These are phyloP conservation scores for Lachnellula arida DNA, from an alignment of 2,329 filamentous ascomycete species.

Conservation along the genomic window DNA sequence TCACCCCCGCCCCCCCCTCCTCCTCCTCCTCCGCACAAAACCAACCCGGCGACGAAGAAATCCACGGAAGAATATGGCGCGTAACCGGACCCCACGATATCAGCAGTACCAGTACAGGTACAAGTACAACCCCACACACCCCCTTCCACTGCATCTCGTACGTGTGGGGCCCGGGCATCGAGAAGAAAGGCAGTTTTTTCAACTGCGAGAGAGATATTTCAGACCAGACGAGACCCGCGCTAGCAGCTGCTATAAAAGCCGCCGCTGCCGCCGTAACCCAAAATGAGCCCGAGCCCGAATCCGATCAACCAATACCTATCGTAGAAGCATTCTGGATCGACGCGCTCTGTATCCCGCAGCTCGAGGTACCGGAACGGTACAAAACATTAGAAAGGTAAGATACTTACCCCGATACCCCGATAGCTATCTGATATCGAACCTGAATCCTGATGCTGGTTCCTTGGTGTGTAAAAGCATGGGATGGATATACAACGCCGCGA, in stretches of 20 bases:
- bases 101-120: neutral
- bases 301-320: too few relatives aligned
- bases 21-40: neutral
- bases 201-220: constrained; percentile 14
- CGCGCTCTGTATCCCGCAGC: constrained; percentile 17
- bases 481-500: too few relatives aligned
- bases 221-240: constrained; percentile 13
- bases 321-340: constrained; percentile 19
- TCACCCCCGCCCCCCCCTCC: too few relatives aligned
- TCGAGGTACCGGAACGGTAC: constrained; percentile 6
- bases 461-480: too few relatives aligned
- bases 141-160: constrained; percentile 19
- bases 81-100: constrained; percentile 9
- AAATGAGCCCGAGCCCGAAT: neutral
- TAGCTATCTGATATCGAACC: too few relatives aligned
- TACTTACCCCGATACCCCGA: too few relatives aligned
- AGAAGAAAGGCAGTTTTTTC: constrained; percentile 15
- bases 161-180: constrained; percentile 14
- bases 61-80: constrained; percentile 14
- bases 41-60: constrained; percentile 15
- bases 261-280: neutral
- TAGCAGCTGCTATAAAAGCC: constrained; percentile 14
- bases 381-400: constrained; percentile 16
- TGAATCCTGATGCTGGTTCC: too few relatives aligned
- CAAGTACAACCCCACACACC: constrained; percentile 9